Evolutionary conservation across 2,329 filamentous ascomycete genomes (phyloP).

Genomic region (Fonsecaea pedrosoi): DNA sequence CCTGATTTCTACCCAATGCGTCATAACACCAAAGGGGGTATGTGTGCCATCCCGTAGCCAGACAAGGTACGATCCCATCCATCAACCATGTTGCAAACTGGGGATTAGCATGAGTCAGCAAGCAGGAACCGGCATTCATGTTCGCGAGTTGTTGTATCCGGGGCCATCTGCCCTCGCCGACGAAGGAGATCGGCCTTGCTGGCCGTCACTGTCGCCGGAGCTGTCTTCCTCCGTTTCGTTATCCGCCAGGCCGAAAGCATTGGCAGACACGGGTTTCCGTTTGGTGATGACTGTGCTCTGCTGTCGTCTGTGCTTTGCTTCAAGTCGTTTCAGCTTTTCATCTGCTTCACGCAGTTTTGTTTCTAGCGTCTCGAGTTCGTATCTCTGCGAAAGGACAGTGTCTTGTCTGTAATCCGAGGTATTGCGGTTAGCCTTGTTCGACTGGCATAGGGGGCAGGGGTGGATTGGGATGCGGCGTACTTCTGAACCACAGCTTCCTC

Average conservation of each 20-base stretch:
- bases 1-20: background rate
- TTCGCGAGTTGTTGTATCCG: conserved; percentile 19
- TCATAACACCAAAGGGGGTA: background rate
- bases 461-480: conserved; percentile 57
- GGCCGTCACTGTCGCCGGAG: conserved; percentile 35
- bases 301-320: conserved; percentile 34
- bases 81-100: background rate
- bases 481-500: conserved; percentile 79
- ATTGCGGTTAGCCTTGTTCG: background rate
- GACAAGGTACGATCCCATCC: conserved; percentile 10
- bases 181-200: conserved; percentile 22
- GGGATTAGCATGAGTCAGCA: background rate
- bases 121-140: conserved; percentile 11
- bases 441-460: background rate
- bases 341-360: conserved; percentile 84
- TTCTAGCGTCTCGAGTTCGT: conserved; percentile 86
- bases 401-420: conserved; percentile 68
- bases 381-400: conserved; percentile 73
- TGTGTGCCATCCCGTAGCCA: conserved; percentile 1
- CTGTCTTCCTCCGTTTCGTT: conserved; percentile 30
- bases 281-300: conserved; percentile 26
- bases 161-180: conserved; percentile 4
- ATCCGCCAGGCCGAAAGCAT: background rate
- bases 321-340: conserved; percentile 66
- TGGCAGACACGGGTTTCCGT: conserved; percentile 22